Conservation (phyloP, 305 asterid genomes). For the Salvia sclarea region DNA sequence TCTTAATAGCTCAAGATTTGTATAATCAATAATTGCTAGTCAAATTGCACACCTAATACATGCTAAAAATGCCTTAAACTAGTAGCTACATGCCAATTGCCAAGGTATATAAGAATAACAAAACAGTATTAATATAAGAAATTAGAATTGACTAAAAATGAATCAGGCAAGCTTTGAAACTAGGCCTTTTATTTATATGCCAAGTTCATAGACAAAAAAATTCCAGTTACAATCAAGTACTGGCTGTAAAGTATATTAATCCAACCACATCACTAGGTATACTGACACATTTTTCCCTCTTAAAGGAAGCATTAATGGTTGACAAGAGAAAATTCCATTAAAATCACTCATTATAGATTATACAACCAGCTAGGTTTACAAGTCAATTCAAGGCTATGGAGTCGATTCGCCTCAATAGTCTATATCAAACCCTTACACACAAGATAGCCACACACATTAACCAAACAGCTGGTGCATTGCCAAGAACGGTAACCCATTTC, state of each 20-base stretch:
- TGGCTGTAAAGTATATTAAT: not conserved
- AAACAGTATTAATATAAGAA: not conserved
- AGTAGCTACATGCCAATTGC: slow-evolving; percentile 1
- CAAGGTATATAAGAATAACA: not conserved
- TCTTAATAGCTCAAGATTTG: not conserved
- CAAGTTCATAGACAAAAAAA: not conserved
- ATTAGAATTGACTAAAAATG: not conserved
- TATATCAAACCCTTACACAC: slow-evolving; percentile 22
- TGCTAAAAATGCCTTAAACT: not conserved
- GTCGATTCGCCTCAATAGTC: not conserved
- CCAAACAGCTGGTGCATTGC: slow-evolving; percentile 21
- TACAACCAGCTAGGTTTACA: not conserved
- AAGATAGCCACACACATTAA: slow-evolving; percentile 8
- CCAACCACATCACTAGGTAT: not conserved
- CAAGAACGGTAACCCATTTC: slow-evolving; percentile 10
- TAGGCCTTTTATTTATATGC: not conserved
- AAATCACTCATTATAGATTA: not conserved
- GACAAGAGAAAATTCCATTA: not conserved
- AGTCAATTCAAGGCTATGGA: not conserved
- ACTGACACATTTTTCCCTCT: not conserved
- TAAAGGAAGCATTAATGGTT: not conserved
- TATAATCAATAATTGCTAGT: not conserved
- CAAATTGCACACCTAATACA: not conserved
- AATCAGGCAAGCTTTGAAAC: not conserved
- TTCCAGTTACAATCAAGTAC: slow-evolving; percentile 3